phyloP scores from a whole-genome alignment of 2,329 filamentous ascomycete genomes.

The Fusarium mangiferae region DNA sequence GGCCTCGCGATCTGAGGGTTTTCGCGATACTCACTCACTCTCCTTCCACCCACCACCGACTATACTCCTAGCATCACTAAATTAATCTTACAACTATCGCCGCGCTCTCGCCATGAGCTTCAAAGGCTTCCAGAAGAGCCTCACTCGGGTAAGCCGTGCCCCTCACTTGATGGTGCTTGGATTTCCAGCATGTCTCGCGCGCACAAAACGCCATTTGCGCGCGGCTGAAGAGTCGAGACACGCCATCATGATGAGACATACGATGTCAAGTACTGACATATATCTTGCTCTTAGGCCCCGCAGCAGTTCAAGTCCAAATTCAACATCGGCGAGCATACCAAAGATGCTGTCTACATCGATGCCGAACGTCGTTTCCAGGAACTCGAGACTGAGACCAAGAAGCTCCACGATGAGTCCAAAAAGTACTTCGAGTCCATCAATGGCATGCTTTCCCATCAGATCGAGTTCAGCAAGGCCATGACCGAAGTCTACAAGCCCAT shows the following conservation, averaged over 20 bases:
- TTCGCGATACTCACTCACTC: constrained; percentile 24
- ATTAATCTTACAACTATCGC: constrained; percentile 1
- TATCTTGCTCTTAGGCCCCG: constrained; percentile 69
- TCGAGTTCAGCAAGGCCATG: constrained; percentile 97
- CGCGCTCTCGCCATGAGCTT: constrained; percentile 80
- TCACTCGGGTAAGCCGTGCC: constrained; percentile 75
- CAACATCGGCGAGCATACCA: constrained; percentile 94
- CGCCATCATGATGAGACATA: neutral
- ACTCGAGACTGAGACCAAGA: constrained; percentile 95
- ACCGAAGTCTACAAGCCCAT: constrained; percentile 98
- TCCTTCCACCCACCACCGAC: constrained; percentile 10
- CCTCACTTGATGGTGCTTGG: constrained; percentile 43
- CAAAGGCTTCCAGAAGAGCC: constrained; percentile 92
- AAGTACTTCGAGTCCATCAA: constrained; percentile 99
- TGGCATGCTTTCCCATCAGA: constrained; percentile 96
- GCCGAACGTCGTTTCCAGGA: constrained; percentile 94
- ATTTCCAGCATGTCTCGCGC: constrained; percentile 15
- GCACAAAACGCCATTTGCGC: constrained; percentile 26
- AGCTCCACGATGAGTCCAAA: constrained; percentile 93
- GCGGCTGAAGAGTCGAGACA: neutral
- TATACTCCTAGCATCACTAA: constrained; percentile 1
- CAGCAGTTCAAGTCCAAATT: constrained; percentile 92
- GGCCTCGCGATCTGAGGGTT: constrained; percentile 42
- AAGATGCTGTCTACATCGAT: constrained; percentile 94
- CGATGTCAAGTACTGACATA: constrained; percentile 7